phyloP scores from a whole-genome alignment of 768 basidiomycete species.

The Terana coerulea region DNA sequence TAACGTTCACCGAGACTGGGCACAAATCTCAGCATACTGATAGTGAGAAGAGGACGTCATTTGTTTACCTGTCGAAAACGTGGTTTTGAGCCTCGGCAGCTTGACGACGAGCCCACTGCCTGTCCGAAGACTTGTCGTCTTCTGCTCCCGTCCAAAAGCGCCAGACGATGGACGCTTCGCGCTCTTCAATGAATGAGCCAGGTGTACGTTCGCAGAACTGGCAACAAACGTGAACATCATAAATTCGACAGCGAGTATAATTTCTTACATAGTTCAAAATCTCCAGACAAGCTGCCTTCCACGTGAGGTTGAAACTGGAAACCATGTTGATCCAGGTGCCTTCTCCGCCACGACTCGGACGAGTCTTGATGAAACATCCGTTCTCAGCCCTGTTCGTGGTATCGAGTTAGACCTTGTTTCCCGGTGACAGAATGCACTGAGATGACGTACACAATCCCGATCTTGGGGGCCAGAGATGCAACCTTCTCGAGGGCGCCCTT shows the following conservation, averaged over 20 bases:
- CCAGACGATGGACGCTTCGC: conserved; percentile 81
- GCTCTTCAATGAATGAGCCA: conserved; percentile 79
- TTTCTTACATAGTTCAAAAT: conserved; percentile 76
- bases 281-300: conserved; percentile 80
- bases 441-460: conserved; percentile 83
- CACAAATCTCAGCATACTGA: background rate
- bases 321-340: conserved; percentile 79
- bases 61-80: conserved; percentile 74
- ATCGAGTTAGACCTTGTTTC: background rate
- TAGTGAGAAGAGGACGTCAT: background rate
- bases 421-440: conserved; percentile 27
- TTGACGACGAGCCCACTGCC: conserved; percentile 81
- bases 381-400: conserved; percentile 66
- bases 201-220: conserved; percentile 90
- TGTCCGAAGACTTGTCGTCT: conserved; percentile 41
- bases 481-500: conserved; percentile 62
- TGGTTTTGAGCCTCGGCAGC: conserved; percentile 92
- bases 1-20: conserved; percentile 75
- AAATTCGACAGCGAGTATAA: background rate
- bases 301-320: conserved; percentile 69
- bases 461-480: conserved; percentile 52
- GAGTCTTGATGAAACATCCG: conserved; percentile 77
- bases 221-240: background rate
- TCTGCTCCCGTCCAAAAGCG: conserved; percentile 67
- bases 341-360: conserved; percentile 25